phyloP scores from a whole-genome alignment of 2,329 filamentous ascomycete species.

The Colletotrichum sp. region DNA sequence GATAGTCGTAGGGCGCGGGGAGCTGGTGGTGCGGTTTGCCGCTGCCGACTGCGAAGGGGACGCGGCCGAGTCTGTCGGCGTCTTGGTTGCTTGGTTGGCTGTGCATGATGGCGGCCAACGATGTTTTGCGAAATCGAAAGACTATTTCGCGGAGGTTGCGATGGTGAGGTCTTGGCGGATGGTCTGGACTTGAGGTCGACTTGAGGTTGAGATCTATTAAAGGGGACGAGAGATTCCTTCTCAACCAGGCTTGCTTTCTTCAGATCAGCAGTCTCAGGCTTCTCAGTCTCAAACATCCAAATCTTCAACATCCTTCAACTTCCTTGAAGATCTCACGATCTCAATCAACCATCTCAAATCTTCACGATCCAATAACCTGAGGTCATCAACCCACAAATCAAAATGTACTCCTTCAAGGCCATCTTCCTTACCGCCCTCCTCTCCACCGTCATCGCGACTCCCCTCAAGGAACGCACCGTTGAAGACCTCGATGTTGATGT shows the following conservation, averaged over 20 bases:
- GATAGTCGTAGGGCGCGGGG: background rate
- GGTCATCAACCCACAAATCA: background rate
- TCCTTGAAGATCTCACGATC: background rate
- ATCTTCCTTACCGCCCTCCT: background rate
- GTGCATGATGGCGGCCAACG: background rate
- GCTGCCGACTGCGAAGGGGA: background rate
- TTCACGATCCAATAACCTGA: background rate
- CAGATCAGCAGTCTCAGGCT: background rate
- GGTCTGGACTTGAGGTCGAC: background rate
- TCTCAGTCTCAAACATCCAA: background rate
- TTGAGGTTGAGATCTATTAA: background rate
- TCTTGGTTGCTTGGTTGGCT: background rate
- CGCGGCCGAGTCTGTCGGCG: background rate
- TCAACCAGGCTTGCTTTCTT: rapidly evolving
- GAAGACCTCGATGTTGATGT: background rate
- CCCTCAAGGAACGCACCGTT: background rate
- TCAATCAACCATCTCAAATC: background rate
- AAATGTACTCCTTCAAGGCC: conserved; percentile 5
- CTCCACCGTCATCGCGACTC: background rate
- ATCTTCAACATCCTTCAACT: background rate
- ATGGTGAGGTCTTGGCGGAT: background rate
- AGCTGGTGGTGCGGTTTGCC: background rate
- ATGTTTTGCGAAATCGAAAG: background rate
- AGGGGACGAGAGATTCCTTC: background rate
- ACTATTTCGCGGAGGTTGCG: background rate